Conservation (phyloP, 177 flowering plant species). For the Vitis hybrid region DNA sequence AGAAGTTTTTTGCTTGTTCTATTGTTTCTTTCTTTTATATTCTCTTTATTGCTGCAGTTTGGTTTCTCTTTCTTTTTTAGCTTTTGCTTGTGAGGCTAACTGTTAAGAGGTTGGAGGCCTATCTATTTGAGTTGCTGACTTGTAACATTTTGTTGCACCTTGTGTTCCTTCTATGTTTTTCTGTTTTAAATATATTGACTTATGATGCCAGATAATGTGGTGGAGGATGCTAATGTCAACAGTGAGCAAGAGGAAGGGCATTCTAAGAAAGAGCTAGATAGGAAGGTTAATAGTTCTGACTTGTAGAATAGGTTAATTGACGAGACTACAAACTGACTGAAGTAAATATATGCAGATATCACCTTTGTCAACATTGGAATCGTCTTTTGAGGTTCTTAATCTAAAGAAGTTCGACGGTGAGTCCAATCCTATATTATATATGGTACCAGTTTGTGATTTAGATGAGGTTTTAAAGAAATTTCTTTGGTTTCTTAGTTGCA, state of each 20-base stretch:
- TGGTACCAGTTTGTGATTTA: background rate
- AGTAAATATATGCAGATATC: slow-evolving; percentile 63
- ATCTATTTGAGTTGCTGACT: background rate
- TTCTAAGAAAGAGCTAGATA: slow-evolving; percentile 57
- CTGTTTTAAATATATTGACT: slow-evolving; percentile 8
- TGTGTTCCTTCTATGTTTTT: slow-evolving; percentile 1
- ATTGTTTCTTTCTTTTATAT: too few relatives aligned
- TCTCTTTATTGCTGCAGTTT: too few relatives aligned
- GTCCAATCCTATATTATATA: background rate
- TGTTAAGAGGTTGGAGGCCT: too few relatives aligned
- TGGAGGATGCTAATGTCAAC: slow-evolving; percentile 32
- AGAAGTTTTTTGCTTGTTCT: background rate
- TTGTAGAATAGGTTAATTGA: slow-evolving; percentile 1
- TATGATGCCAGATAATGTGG: slow-evolving; percentile 32
- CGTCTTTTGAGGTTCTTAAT: slow-evolving; percentile 89
- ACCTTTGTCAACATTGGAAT: slow-evolving; percentile 82
- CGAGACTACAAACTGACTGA: slow-evolving; percentile 12
- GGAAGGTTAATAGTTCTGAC: slow-evolving; percentile 44
- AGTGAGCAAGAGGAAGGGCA: slow-evolving; percentile 42
- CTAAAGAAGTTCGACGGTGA: slow-evolving; percentile 97
- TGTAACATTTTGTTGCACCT: background rate
- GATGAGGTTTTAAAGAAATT: background rate
- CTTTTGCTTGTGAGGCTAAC: background rate
- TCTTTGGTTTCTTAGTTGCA: slow-evolving; percentile 52
- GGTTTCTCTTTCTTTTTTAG: background rate